Evolutionary conservation across 352 stramenopile species (phyloP), one percentile per base, ranked within the genome.

Genomic region (Phytophthora hibernalis): DNA sequence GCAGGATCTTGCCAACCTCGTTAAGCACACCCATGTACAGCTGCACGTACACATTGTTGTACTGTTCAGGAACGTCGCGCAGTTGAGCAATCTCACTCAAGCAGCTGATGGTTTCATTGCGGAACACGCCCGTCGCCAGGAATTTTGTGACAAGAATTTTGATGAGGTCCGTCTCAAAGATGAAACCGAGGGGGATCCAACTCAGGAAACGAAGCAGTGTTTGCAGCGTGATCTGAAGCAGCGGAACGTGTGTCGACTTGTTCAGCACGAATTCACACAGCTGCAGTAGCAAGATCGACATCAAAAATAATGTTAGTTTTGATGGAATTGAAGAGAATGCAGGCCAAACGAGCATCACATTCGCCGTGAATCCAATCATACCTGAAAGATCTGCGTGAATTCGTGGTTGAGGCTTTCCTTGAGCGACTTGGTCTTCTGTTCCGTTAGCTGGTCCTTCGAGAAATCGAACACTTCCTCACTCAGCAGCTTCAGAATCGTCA

Each of bases 391-490:
- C 66, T 98, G 90, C 15, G 93, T 91, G 71, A 99, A 99, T 77
- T 99, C 96, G 54, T 97, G 88, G 75, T 99, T 99, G 13, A 99
- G 79, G 51, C 85, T 97, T 72, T 99, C 93, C 79, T 99, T 99
- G 70, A 99, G 92, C 38, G 85, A 91, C 74, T 99, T 98, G 16
- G 98, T 98, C 75, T 99, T 99, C 72, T 99, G 89, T 63, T 97
- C 98, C 30, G 97, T 99, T 74, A 99, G 98, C 79, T 98, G 94
- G 65, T 99, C 97, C 71, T 97, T 98, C 3, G 92, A 98, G 66
- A 99, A 99, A 63, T 99, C 97, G 81, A 99, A 99, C 30, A 98
- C 89, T 68, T 99, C 98, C 77, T 99, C 98, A 56, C 92, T 98
- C 35, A 99, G 82, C 35, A 99, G 83, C 80, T 99, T 99, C 24